A percentile compares a stretch with the other conserved stretches of the same genome.
These are phyloP conservation scores for Penicillium corylophilum DNA, from an alignment of 2,329 filamentous ascomycete genomes.

Conservation along the genomic window DNA sequence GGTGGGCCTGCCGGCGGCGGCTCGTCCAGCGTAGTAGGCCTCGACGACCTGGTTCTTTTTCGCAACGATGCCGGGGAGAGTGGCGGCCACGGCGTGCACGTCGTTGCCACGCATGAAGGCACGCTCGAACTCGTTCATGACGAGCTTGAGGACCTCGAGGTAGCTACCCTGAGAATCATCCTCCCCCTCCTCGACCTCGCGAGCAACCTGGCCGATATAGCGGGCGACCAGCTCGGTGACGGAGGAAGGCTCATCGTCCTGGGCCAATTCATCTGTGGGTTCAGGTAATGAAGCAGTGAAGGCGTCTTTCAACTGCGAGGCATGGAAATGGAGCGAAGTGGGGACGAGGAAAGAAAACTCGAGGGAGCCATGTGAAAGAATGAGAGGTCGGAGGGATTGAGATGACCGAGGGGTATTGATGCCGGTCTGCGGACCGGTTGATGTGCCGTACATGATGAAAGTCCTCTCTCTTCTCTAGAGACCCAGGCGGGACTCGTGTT, in stretches of 20 bases:
- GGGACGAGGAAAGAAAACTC: slow-evolving; percentile 95
- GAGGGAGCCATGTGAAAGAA: slow-evolving; percentile 87
- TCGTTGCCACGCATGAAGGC: slow-evolving; percentile 94
- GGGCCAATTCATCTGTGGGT: slow-evolving; percentile 94
- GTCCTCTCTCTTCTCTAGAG: slow-evolving; percentile 7
- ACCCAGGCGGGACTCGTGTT: slow-evolving; percentile 12
- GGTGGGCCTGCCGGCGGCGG: slow-evolving; percentile 79
- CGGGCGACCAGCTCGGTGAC: slow-evolving; percentile 86
- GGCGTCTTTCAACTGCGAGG: slow-evolving; percentile 86
- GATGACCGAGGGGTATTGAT: slow-evolving; percentile 95
- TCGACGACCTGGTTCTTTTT: slow-evolving; percentile 91
- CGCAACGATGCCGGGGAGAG: slow-evolving; percentile 81
- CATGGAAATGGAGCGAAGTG: slow-evolving; percentile 93
- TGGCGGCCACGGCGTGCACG: slow-evolving; percentile 83
- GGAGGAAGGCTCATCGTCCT: slow-evolving; percentile 98
- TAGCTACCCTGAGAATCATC: slow-evolving; percentile 86
- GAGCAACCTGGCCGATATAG: slow-evolving; percentile 86
- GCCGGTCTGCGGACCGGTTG: slow-evolving; percentile 84
- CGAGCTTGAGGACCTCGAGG: slow-evolving; percentile 86
- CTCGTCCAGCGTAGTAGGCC: slow-evolving; percentile 87
- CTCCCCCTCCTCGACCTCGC: slow-evolving; percentile 88
- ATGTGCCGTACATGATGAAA: slow-evolving; percentile 76
- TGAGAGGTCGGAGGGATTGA: slow-evolving; percentile 86
- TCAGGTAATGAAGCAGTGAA: slow-evolving; percentile 82
- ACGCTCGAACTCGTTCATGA: slow-evolving; percentile 94